Conservation (phyloP, 495 filamentous ascomycete genomes). For the Platismatia glauca region DNA sequence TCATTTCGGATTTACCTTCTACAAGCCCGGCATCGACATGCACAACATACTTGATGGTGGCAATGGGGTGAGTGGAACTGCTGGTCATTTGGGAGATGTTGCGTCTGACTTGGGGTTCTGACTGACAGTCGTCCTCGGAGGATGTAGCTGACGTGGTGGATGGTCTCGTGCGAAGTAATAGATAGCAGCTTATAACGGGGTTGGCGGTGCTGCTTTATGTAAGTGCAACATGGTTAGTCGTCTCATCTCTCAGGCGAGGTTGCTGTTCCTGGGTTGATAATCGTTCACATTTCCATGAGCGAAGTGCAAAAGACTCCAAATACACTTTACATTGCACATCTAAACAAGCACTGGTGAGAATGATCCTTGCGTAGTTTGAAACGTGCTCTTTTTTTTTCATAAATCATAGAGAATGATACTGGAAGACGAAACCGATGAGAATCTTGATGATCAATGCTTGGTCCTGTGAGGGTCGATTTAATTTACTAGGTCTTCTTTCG, state of each 20-base stretch:
- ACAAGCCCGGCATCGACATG: not conserved
- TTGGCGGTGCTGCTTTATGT: constrained; percentile 22
- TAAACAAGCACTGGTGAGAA: not conserved
- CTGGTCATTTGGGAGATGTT: constrained; percentile 15
- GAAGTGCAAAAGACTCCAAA: not conserved
- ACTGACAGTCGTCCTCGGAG: constrained; percentile 14
- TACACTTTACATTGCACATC: not conserved
- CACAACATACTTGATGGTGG: constrained; percentile 2
- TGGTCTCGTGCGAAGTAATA: constrained; percentile 1
- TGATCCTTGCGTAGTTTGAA: not conserved
- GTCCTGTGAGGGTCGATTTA: not conserved
- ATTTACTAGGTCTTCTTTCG: not conserved
- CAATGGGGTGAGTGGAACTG: constrained; percentile 23
- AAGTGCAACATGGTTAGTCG: constrained; percentile 26
- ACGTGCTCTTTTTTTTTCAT: not conserved
- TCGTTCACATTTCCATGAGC: not conserved
- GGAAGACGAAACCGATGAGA: not conserved
- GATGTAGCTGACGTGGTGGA: constrained; percentile 7
- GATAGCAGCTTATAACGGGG: constrained; percentile 13
- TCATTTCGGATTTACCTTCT: not conserved
- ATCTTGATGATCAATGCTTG: not conserved
- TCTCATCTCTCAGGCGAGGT: constrained; percentile 14
- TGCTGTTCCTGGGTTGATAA: not conserved
- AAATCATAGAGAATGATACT: not conserved
- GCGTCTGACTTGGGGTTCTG: constrained; percentile 17